Percentiles rank a stretch among this genome's conserved stretches.
phyloP scores from a whole-genome alignment of 352 stramenopile species.

The Blastocystis sp. region DNA sequence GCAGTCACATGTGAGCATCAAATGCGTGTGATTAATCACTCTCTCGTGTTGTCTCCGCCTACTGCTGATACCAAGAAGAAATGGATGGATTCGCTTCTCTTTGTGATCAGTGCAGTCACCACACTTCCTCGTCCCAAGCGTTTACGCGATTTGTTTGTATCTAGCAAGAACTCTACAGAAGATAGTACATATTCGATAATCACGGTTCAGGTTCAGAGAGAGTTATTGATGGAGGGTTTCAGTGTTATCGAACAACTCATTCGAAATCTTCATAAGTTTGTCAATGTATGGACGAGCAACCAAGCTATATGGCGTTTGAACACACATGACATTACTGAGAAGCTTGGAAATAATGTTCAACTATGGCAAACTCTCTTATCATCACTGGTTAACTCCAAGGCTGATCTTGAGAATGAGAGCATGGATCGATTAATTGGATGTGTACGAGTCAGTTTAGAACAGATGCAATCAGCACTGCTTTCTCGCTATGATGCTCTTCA shows the following conservation, averaged over 20 bases:
- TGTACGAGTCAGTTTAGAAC: conserved; percentile 84
- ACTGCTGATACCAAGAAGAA: conserved; percentile 84
- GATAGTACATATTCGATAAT: conserved; percentile 69
- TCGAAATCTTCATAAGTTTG: conserved; percentile 84
- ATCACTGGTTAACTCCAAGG: conserved; percentile 89
- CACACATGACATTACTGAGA: conserved; percentile 85
- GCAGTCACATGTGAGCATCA: conserved; percentile 76
- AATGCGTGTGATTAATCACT: conserved; percentile 91
- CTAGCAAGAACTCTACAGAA: conserved; percentile 41
- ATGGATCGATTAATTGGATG: conserved; percentile 84
- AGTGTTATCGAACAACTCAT: conserved; percentile 77
- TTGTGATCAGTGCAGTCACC: conserved; percentile 87
- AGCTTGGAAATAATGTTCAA: conserved; percentile 86
- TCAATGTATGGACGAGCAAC: conserved; percentile 93
- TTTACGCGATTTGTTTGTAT: conserved; percentile 77
- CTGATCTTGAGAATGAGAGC: conserved; percentile 87
- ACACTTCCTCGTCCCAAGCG: conserved; percentile 80
- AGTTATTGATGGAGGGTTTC: conserved; percentile 79
- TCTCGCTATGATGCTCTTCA: conserved; percentile 94
- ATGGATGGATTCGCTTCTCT: conserved; percentile 86
- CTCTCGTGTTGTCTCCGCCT: conserved; percentile 89
- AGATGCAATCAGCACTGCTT: conserved; percentile 81
- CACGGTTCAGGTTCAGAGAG: conserved; percentile 71
- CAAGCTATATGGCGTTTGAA: conserved; percentile 97
- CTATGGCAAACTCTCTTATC: conserved; percentile 94